A percentile compares a stretch with the other conserved stretches of the same genome.
Conservation (phyloP, 495 filamentous ascomycete species). For the Podospora bellae-mahoneyi region DNA sequence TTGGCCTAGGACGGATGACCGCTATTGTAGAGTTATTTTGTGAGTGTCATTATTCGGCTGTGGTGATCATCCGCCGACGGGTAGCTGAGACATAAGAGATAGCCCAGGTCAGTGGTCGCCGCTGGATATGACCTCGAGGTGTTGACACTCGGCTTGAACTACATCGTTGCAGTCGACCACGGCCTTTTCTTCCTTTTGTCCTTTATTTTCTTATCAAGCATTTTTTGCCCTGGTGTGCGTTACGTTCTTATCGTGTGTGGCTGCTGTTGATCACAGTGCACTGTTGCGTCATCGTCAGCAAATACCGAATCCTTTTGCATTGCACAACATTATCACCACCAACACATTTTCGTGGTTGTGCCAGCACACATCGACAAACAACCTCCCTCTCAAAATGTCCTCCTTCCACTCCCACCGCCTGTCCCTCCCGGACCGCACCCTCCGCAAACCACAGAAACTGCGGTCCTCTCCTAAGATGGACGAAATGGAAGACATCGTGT, state of each 20-base stretch:
- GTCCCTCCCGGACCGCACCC: conserved; percentile 8
- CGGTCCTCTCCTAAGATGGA: not conserved
- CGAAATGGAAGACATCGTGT: conserved; percentile 11
- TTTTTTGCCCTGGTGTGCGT: not conserved
- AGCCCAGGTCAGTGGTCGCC: conserved; percentile 11
- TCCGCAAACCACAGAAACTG: not conserved
- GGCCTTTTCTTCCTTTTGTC: not conserved
- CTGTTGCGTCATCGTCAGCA: not conserved
- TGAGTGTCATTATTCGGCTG: not conserved
- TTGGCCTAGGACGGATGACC: not conserved
- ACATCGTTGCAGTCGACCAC: not conserved
- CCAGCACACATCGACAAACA: not conserved
- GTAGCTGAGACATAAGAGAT: conserved; percentile 14
- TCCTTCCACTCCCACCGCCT: conserved; percentile 14
- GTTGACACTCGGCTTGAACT: conserved; percentile 11
- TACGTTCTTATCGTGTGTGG: not conserved
- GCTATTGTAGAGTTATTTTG: not conserved
- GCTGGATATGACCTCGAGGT: conserved; percentile 15
- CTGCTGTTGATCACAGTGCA: not conserved
- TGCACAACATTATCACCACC: conserved; percentile 7
- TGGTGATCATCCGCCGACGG: not conserved
- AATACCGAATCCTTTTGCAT: not conserved
- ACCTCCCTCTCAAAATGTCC: conserved; percentile 6
- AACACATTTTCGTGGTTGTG: not conserved
- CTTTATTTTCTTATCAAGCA: no score